Conservation (phyloP, 805 yeast genomes). For the Metschnikowia lochheadii region DNA sequence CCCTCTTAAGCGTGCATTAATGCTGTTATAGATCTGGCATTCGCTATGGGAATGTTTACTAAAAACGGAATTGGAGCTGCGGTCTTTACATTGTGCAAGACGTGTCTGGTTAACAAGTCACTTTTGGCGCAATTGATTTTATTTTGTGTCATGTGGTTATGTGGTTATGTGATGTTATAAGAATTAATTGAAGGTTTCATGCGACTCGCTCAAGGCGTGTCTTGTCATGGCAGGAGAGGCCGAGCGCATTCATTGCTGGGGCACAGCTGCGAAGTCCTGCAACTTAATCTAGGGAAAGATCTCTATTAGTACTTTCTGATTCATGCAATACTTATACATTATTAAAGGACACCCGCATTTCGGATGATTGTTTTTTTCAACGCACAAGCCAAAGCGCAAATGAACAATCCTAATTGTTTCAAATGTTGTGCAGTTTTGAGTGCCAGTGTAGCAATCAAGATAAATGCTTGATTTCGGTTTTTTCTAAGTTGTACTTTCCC, state of each 20-base stretch:
- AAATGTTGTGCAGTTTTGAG: not conserved
- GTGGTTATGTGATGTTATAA: not conserved
- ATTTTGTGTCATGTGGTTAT: not conserved
- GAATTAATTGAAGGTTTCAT: not conserved
- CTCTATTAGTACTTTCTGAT: not conserved
- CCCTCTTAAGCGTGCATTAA: not conserved
- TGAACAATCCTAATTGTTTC: not conserved
- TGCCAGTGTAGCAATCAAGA: not conserved
- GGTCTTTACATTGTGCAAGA: not conserved
- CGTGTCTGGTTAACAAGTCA: not conserved
- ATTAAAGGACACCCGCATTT: not conserved
- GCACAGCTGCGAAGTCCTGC: not conserved
- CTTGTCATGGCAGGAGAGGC: not conserved
- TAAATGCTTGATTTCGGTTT: slow-evolving; percentile 32
- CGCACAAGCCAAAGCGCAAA: not conserved
- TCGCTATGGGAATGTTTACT: not conserved
- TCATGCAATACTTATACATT: not conserved
- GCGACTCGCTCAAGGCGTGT: not conserved
- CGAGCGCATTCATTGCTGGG: not conserved
- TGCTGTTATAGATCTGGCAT: not conserved
- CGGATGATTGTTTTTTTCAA: not conserved
- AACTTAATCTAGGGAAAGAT: not conserved
- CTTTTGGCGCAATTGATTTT: not conserved
- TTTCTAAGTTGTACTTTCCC: slow-evolving; percentile 29
- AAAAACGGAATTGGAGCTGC: not conserved